Evolutionary conservation across 2,329 filamentous ascomycete species (phyloP).

Genomic region (Colletotrichum incanum): DNA sequence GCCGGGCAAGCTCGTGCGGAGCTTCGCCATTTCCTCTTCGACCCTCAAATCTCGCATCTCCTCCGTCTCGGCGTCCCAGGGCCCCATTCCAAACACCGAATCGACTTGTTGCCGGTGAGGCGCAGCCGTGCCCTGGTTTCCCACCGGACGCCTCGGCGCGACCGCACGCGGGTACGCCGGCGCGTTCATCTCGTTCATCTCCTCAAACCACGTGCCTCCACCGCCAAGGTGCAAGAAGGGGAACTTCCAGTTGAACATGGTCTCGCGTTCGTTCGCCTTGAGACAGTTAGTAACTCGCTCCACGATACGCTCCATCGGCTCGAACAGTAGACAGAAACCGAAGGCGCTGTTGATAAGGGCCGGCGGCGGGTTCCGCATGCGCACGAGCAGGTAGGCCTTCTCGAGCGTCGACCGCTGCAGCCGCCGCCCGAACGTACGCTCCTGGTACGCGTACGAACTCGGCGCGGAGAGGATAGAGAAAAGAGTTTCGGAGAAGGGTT

Average conservation of each 20-base stretch:
- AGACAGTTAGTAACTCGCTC: slow-evolving; percentile 56
- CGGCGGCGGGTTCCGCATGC: slow-evolving; percentile 63
- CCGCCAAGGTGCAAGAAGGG: slow-evolving; percentile 79
- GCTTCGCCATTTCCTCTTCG: slow-evolving; percentile 53
- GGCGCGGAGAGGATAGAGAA: slow-evolving; percentile 60
- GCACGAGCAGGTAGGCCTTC: slow-evolving; percentile 72
- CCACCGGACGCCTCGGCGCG: slow-evolving; percentile 47
- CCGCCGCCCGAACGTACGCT: slow-evolving; percentile 79
- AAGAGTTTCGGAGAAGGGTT: slow-evolving; percentile 44
- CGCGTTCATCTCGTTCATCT: slow-evolving; percentile 20
- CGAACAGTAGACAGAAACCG: slow-evolving; percentile 78
- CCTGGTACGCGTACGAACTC: slow-evolving; percentile 72
- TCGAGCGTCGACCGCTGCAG: slow-evolving; percentile 79
- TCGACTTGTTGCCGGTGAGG: slow-evolving; percentile 53
- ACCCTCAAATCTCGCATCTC: slow-evolving; percentile 60
- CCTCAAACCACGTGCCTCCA: slow-evolving; percentile 75
- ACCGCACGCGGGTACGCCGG: background rate
- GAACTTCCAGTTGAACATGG: slow-evolving; percentile 71
- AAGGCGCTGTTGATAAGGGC: slow-evolving; percentile 72
- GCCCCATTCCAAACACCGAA: slow-evolving; percentile 56
- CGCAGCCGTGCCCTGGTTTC: slow-evolving; percentile 56
- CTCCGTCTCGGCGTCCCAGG: slow-evolving; percentile 60
- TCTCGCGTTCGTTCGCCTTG: slow-evolving; percentile 52
- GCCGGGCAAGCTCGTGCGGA: slow-evolving; percentile 71
- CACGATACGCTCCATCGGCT: slow-evolving; percentile 65